These are phyloP conservation scores for Fraxinus sp. DNA, from an alignment of 305 asterid species.

Conservation along the genomic window DNA sequence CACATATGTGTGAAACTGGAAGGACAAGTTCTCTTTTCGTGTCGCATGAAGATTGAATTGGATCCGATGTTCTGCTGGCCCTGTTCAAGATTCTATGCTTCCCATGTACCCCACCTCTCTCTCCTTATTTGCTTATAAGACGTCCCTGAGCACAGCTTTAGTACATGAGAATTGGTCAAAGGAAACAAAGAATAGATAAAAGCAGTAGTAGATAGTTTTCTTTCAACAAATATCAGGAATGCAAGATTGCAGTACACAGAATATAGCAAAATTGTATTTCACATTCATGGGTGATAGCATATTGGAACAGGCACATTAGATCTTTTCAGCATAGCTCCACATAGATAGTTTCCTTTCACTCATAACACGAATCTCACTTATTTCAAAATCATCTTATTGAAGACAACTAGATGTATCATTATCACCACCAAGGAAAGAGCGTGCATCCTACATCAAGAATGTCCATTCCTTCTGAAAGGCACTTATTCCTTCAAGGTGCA, in stretches of 20 bases:
- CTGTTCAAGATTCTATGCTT: conserved; percentile 78
- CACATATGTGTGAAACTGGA: conserved; percentile 46
- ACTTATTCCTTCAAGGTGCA: conserved; percentile 68
- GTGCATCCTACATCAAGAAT: conserved; percentile 59
- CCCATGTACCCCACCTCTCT: conserved; percentile 36
- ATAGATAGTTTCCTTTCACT: conserved; percentile 23
- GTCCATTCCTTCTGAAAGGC: conserved; percentile 62
- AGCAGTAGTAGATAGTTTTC: conserved; percentile 34
- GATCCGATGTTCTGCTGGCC: conserved; percentile 48
- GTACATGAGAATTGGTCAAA: conserved; percentile 35
- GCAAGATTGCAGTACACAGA: conserved; percentile 25
- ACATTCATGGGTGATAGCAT: conserved; percentile 31
- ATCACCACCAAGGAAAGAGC: conserved; percentile 61
- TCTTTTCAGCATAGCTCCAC: conserved; percentile 40
- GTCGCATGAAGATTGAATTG: conserved; percentile 55
- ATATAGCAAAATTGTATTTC: conserved; percentile 34
- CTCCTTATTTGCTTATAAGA: conserved; percentile 56
- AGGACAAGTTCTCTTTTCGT: conserved; percentile 49
- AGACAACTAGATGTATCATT: conserved; percentile 62
- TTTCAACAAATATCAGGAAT: conserved; percentile 26
- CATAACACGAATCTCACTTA: conserved; percentile 28
- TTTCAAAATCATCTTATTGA: conserved; percentile 26
- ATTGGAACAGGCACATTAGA: conserved; percentile 6
- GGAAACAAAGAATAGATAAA: conserved; percentile 35
- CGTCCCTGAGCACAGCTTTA: conserved; percentile 39